Evolutionary conservation across 345 rosid species (phyloP), one percentile per base, ranked within the genome.

Genomic region (Corchorus capsularis): DNA sequence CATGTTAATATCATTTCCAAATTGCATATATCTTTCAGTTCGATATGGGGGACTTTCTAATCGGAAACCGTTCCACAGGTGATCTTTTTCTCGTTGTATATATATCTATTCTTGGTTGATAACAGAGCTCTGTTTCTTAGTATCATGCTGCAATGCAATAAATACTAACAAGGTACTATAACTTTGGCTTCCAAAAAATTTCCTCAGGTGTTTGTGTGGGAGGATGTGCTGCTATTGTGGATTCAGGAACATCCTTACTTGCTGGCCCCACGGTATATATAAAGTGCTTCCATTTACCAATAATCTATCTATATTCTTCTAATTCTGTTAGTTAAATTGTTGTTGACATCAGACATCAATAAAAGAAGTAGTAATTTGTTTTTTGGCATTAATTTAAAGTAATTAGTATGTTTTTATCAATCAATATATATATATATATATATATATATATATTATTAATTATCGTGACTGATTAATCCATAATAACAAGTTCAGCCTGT

Each of bases 221-320:
- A 37, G 89, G 94, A 10, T 93, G 98, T 72, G 91, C 86, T 73
- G 94, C 90, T 62, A 87, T 91, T 69, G 86, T 90, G 81, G 97
- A 91, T 82, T 89, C 97, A 1, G 98, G 97, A 76, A 91, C 91
- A 70, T 90, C 93, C 79, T 84, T 91, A 77, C 85, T 93, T 39
- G 93, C 89, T 72, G 98, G 97, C 68, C 98, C 93, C 73, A 86
- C 92, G 6, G 98, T 91, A 87, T 8, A 84, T 12, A 49, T 17
- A 45, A 32, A 19, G 7, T 5, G 8, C 14, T 35, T 22, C 74
- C 50, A 43, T 73, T 66, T 35, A 17, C 16, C 16, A 22, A 6
- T 69, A 35, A 47, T 65, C 19, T 59, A 4, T 6, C 1, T 39
- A 39, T 6, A 39, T 3, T 39, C 43, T 39, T 39, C 5, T 0